phyloP scores from a whole-genome alignment of 371 early-diverging fungal species.

The Nematocida major region DNA sequence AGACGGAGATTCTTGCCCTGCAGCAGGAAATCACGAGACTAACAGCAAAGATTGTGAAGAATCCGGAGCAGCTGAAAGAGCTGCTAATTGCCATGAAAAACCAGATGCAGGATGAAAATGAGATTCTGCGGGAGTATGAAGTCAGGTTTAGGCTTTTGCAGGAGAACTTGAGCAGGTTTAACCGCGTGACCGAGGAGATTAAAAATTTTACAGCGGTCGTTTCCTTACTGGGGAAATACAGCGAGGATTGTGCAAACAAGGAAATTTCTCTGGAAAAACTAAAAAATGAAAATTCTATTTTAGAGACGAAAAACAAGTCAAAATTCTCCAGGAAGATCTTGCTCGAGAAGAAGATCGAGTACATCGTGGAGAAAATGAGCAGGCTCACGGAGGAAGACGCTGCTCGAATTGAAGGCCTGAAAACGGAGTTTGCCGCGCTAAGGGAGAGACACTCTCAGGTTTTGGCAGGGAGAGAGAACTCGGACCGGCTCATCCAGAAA shows the following conservation, averaged over 20 bases:
- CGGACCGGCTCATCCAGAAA: slow-evolving; percentile 19
- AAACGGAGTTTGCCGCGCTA: slow-evolving; percentile 41
- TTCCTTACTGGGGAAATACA: slow-evolving; percentile 33
- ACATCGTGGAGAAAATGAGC: slow-evolving; percentile 40
- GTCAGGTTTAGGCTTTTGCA: slow-evolving; percentile 17
- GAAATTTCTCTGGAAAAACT: background rate
- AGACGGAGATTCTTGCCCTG: slow-evolving; percentile 14
- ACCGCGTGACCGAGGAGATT: slow-evolving; percentile 20
- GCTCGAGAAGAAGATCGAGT: slow-evolving; percentile 30
- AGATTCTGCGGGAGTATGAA: slow-evolving; percentile 33
- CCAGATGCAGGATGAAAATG: slow-evolving; percentile 25
- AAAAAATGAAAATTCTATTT: background rate
- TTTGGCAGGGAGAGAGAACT: slow-evolving; percentile 24
- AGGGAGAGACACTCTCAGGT: slow-evolving; percentile 25
- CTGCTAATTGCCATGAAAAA: slow-evolving; percentile 32
- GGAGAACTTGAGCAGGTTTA: background rate
- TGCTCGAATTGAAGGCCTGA: background rate
- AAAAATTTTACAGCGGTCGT: slow-evolving; percentile 17
- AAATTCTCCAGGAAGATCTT: slow-evolving; percentile 10
- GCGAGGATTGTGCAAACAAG: background rate
- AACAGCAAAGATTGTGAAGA: slow-evolving; percentile 45
- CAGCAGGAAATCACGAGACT: slow-evolving; percentile 33
- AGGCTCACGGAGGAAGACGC: slow-evolving; percentile 6
- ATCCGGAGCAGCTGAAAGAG: slow-evolving; percentile 47
- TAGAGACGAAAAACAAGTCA: slow-evolving; percentile 33